Conservation (phyloP, 2,329 filamentous ascomycete species). For the Hirsutella thompsonii region DNA sequence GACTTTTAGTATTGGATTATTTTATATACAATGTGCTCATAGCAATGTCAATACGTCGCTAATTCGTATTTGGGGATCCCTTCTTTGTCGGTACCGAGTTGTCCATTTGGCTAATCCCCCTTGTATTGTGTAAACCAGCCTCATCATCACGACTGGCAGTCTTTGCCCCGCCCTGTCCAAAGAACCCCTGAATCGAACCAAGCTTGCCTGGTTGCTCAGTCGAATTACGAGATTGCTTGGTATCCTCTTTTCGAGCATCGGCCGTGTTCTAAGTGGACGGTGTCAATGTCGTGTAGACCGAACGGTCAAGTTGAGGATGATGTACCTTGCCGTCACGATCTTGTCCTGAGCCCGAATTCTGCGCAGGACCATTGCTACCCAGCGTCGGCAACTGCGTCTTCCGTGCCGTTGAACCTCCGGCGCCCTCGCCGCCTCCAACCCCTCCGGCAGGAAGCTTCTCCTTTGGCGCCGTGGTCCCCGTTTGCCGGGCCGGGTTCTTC, state of each 20-base stretch:
- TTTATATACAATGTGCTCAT: too few species aligned
- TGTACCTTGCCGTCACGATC: not conserved
- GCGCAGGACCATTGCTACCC: slow-evolving; percentile 2
- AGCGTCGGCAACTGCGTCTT: slow-evolving; percentile 12
- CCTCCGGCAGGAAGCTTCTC: slow-evolving; percentile 21
- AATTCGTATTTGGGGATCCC: not conserved
- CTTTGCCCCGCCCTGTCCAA: slow-evolving; percentile 11
- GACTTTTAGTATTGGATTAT: too few species aligned
- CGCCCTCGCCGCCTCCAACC: slow-evolving; percentile 18
- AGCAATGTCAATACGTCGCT: too few species aligned
- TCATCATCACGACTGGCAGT: slow-evolving; percentile 3
- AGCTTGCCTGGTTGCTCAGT: slow-evolving; percentile 1
- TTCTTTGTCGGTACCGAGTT: slow-evolving; percentile 1
- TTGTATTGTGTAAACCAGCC: slow-evolving; percentile 3
- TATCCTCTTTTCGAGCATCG: not conserved
- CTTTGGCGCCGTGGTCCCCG: slow-evolving; percentile 11
- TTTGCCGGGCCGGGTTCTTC: slow-evolving; percentile 8
- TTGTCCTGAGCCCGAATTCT: not conserved
- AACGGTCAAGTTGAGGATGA: not conserved
- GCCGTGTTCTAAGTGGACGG: not conserved
- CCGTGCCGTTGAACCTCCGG: slow-evolving; percentile 14
- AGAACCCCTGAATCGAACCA: slow-evolving; percentile 8
- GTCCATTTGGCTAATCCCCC: slow-evolving; percentile 2
- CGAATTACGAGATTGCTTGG: not conserved
- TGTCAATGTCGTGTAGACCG: not conserved